Evolutionary conservation across 768 basidiomycete genomes (phyloP).

Genomic region (Thelephora ganbajun): DNA sequence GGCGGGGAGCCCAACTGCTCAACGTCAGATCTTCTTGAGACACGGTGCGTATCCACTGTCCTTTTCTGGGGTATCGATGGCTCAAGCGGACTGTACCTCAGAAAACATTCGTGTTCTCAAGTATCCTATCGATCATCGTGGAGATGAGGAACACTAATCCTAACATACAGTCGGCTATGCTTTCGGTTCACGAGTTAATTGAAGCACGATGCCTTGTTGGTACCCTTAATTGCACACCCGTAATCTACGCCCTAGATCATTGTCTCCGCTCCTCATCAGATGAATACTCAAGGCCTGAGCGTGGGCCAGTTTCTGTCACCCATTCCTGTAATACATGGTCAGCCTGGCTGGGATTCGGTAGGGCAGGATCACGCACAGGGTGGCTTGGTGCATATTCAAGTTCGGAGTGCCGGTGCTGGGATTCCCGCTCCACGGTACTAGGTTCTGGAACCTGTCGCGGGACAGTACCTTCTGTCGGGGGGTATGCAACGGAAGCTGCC

Average conservation of each 20-base stretch:
- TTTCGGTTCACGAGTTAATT: no score
- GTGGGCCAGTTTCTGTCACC: no score
- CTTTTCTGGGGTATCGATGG: background rate
- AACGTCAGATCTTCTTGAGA: constrained; percentile 70
- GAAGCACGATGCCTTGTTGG: no score
- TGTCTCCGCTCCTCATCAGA: background rate
- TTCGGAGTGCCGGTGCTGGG: no score
- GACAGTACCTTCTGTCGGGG: no score
- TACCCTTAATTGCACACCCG: no score
- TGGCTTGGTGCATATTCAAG: no score
- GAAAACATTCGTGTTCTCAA: constrained; percentile 40
- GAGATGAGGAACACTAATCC: background rate
- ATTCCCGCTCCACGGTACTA: no score
- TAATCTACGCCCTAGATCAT: no score
- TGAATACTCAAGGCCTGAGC: background rate
- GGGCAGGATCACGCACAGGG: background rate
- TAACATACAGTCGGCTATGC: no score
- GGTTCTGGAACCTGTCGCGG: no score
- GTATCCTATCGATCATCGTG: constrained; percentile 2
- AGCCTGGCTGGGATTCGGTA: constrained; percentile 7
- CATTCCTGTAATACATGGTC: background rate
- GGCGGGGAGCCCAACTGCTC: constrained; percentile 50
- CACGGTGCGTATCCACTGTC: constrained; percentile 40
- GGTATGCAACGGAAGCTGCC: constrained; percentile 1
- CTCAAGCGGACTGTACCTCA: constrained; percentile 15